phyloP scores from a whole-genome alignment of 108 stramenopile species.

The Schizochytrium sp. region DNA sequence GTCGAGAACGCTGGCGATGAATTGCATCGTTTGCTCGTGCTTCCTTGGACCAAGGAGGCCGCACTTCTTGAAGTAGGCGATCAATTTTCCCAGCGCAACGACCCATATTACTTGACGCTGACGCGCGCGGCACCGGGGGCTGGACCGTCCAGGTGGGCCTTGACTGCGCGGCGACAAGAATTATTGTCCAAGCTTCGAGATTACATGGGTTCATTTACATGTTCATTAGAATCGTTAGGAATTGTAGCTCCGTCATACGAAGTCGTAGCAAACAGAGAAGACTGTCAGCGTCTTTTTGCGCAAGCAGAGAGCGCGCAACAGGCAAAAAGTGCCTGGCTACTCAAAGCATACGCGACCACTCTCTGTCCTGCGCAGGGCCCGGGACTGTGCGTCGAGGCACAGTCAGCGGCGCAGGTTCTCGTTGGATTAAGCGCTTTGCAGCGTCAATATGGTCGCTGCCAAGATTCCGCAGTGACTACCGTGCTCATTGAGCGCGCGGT shows the following conservation, averaged over 20 bases:
- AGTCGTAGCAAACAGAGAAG: neutral
- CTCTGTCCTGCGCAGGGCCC: neutral
- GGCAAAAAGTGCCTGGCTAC: neutral
- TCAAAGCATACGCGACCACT: neutral
- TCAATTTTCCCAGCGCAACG: neutral
- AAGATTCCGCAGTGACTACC: neutral
- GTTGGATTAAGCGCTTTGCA: neutral
- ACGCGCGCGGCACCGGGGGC: neutral
- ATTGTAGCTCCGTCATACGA: neutral
- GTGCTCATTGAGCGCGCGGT: neutral
- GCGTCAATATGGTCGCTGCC: neutral
- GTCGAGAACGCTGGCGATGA: neutral
- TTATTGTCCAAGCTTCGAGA: neutral
- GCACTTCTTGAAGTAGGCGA: neutral
- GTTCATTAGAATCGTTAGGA: neutral
- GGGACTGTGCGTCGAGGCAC: neutral
- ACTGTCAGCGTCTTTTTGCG: neutral
- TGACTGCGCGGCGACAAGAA: neutral
- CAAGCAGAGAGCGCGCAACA: neutral
- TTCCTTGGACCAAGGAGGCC: neutral
- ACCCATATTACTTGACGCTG: neutral
- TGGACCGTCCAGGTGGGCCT: neutral
- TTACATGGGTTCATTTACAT: neutral
- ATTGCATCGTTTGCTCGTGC: neutral
- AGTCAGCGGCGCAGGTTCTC: neutral